Conservation (phyloP, 495 filamentous ascomycete species). For the Endocarpon pusillum region DNA sequence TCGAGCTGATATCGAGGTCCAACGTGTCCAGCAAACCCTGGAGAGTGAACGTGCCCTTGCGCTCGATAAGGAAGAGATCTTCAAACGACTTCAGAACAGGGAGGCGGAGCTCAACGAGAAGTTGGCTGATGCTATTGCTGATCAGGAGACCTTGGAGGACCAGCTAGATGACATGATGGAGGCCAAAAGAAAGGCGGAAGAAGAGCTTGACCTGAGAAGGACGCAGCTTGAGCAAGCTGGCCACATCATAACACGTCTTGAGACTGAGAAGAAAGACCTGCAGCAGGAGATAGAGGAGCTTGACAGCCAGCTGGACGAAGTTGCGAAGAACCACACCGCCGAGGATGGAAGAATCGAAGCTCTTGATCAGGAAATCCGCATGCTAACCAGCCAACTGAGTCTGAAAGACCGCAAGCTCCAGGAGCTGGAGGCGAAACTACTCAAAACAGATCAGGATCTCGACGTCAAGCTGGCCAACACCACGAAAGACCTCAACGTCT, state of each 20-base stretch:
- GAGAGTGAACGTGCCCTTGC: constrained; percentile 91
- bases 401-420: constrained; percentile 82
- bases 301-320: constrained; percentile 46
- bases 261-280: constrained; percentile 66
- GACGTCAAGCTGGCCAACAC: constrained; percentile 73
- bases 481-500: constrained; percentile 62
- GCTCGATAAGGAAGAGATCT: constrained; percentile 96
- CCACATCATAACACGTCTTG: constrained; percentile 64
- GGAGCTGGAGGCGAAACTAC: constrained; percentile 68
- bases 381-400: constrained; percentile 78
- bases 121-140: constrained; percentile 77
- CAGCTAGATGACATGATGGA: constrained; percentile 79
- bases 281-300: constrained; percentile 47
- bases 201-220: constrained; percentile 61
- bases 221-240: constrained; percentile 83
- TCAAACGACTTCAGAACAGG: constrained; percentile 77
- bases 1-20: constrained; percentile 70
- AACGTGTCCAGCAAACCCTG: constrained; percentile 75
- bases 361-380: constrained; percentile 65
- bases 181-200: constrained; percentile 78
- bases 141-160: constrained; percentile 85
- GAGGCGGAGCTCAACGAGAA: constrained; percentile 86
- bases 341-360: constrained; percentile 55
- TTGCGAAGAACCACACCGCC: constrained; percentile 47
- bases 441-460: constrained; percentile 75